Evolutionary conservation across 2,329 filamentous ascomycete genomes (phyloP), one percentile per base, ranked within the genome.

Genomic region (Fusarium oligoseptatum): DNA sequence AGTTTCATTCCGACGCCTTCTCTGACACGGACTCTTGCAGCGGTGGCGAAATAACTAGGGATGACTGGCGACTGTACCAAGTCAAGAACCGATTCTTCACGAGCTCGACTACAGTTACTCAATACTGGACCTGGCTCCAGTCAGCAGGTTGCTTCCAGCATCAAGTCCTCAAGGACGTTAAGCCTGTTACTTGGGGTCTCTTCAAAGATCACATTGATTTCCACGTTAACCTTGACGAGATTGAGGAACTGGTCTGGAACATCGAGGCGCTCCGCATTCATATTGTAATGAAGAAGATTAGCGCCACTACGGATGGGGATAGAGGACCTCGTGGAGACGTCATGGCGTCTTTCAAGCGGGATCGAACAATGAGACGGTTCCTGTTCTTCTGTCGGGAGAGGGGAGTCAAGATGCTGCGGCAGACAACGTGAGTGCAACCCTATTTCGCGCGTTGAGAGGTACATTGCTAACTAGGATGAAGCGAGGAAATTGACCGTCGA

Each of bases 111-210:
- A 76, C 82, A 14, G 85, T 88, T 6, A 89, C 87, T 14, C 88
- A 90, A 76, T 90, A 90, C 80, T 89, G 87, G 87, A 87, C 87
- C 60, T 90, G 86, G 85, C 75, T 86, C 4, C 81, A 81, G 10
- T 78, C 83, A 34, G 76, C 77, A 8, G 81, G 76, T 20, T 75
- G 82, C 15, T 87, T 90, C 63, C 86, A 90, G 81, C 88, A 90
- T 72, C 88, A 89, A 75, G 85, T 90, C 2, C 82, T 90, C 6
- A 85, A 84, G 52, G 84, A 87, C 17, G 81, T 84, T 4, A 66
- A 82, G 20, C 85, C 85, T 15, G 82, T 84, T 3, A 79, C 78
- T 1, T 90, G 88, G 88, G 86, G 84, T 7, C 80, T 86, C 12
- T 88, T 88, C 74, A 84, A 85, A 68, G 83, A 87, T 29, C 86